Percentiles rank a stretch among this genome's conserved stretches.
These are phyloP conservation scores for Mycena floridula DNA, from an alignment of 768 basidiomycete species.

Conservation along the genomic window DNA sequence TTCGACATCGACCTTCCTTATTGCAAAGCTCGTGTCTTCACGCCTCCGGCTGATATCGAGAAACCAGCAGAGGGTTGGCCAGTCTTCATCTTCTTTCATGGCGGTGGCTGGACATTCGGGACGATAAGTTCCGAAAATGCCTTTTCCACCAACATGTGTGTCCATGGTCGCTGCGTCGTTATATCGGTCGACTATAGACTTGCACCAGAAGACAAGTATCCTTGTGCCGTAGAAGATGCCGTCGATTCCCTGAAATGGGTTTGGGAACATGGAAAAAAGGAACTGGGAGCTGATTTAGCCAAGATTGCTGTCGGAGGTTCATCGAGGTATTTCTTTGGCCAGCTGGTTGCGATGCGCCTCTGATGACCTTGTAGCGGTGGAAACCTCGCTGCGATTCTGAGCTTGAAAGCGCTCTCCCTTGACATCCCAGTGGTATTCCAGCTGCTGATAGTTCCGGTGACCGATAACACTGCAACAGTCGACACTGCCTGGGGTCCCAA, in stretches of 20 bases:
- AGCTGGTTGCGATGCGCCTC: no score
- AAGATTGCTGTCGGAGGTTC: conserved; percentile 68
- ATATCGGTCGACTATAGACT: conserved; percentile 68
- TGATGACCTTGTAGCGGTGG: conserved; percentile 49
- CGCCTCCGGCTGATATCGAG: conserved; percentile 39
- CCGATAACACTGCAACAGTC: conserved; percentile 58
- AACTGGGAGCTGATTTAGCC: conserved; percentile 42
- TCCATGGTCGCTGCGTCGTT: conserved; percentile 51
- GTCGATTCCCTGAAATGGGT: conserved; percentile 65
- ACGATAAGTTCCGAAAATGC: conserved; percentile 53
- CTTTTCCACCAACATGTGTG: conserved; percentile 57
- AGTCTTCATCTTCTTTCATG: conserved; percentile 68
- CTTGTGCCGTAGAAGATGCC: conserved; percentile 66
- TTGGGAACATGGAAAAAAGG: conserved; percentile 34
- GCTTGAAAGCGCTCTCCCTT: conserved; percentile 52
- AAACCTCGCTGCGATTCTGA: conserved; percentile 60
- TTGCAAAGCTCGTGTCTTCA: conserved; percentile 56
- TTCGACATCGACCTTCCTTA: conserved; percentile 47
- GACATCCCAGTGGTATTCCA: conserved; percentile 51
- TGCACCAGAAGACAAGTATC: conserved; percentile 66
- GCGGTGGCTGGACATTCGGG: conserved; percentile 77
- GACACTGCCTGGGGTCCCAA: conserved; percentile 51
- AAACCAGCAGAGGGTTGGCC: conserved; percentile 60
- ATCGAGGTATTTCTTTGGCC: conserved; percentile 62
- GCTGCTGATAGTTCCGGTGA: conserved; percentile 66